These are phyloP conservation scores for Carex cristatella DNA, from an alignment of 176 grass and related monocot genomes.

Conservation along the genomic window DNA sequence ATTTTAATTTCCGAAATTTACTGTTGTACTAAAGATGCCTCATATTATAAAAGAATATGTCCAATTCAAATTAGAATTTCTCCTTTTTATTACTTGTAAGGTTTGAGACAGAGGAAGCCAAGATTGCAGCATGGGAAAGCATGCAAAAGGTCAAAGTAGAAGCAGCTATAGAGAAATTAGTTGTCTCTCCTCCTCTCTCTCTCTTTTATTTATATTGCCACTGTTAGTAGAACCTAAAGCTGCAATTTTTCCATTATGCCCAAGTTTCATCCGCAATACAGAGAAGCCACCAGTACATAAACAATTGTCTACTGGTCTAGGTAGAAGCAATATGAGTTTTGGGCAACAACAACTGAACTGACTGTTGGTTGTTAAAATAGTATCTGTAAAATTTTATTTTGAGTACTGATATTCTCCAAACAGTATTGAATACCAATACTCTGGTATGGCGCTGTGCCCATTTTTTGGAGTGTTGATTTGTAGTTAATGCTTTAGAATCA, in stretches of 20 bases:
- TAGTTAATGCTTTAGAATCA: conserved; percentile 11
- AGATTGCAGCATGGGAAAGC: conserved; percentile 91
- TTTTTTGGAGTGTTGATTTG: neutral
- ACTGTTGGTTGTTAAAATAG: neutral
- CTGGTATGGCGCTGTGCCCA: neutral
- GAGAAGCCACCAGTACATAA: neutral
- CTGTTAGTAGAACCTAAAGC: neutral
- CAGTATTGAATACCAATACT: neutral
- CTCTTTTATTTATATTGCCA: neutral
- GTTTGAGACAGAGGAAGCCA: conserved; percentile 64
- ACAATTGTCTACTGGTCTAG: neutral
- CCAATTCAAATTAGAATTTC: neutral
- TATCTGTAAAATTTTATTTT: conserved; percentile 9
- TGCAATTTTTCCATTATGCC: neutral
- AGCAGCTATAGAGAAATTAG: conserved; percentile 79
- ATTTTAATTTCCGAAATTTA: neutral
- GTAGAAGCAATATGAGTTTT: neutral
- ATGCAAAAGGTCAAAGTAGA: conserved; percentile 87
- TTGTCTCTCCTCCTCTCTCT: conserved; percentile 47
- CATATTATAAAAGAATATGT: neutral
- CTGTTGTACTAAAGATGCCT: neutral
- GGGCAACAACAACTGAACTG: neutral
- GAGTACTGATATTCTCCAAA: neutral
- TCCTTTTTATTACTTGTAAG: conserved; percentile 37
- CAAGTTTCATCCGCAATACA: neutral